These are phyloP conservation scores for Silene noctiflora DNA, from an alignment of 179 eudicot genomes.

Conservation along the genomic window DNA sequence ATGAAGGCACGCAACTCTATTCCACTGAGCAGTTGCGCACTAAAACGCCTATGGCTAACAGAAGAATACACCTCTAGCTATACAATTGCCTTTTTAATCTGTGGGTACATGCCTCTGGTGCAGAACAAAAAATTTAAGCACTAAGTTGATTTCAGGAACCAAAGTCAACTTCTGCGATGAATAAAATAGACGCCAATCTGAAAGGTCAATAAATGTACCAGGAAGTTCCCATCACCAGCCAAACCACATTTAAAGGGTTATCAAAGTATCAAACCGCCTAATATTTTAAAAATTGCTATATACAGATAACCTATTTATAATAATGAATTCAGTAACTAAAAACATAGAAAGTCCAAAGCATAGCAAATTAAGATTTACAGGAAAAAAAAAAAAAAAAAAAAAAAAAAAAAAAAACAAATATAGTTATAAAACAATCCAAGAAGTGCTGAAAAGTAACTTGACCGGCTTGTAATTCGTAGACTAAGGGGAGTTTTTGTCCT, in stretches of 20 bases:
- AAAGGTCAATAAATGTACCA: background rate
- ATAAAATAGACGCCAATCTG: background rate
- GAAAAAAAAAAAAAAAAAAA: background rate
- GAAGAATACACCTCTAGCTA: too few relatives aligned
- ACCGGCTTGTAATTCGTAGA: background rate
- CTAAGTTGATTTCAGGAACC: background rate
- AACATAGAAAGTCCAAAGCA: background rate
- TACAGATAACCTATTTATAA: background rate
- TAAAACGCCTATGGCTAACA: background rate
- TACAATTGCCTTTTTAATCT: too few relatives aligned
- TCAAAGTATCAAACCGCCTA: background rate
- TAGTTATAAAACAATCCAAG: background rate
- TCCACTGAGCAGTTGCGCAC: background rate
- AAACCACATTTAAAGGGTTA: background rate
- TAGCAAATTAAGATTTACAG: background rate
- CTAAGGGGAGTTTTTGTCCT: background rate
- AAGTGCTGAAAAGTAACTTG: background rate
- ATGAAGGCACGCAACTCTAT: background rate
- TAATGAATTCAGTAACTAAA: background rate
- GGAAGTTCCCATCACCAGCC: constrained; percentile 4
- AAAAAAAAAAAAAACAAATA: background rate
- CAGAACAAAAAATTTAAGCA: background rate
- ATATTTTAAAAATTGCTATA: background rate
- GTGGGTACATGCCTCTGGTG: too few relatives aligned
- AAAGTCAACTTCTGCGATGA: background rate